Evolutionary conservation across 2,329 filamentous ascomycete genomes (phyloP), one percentile per base, ranked within the genome.

Genomic region (Trichoderma sp.): DNA sequence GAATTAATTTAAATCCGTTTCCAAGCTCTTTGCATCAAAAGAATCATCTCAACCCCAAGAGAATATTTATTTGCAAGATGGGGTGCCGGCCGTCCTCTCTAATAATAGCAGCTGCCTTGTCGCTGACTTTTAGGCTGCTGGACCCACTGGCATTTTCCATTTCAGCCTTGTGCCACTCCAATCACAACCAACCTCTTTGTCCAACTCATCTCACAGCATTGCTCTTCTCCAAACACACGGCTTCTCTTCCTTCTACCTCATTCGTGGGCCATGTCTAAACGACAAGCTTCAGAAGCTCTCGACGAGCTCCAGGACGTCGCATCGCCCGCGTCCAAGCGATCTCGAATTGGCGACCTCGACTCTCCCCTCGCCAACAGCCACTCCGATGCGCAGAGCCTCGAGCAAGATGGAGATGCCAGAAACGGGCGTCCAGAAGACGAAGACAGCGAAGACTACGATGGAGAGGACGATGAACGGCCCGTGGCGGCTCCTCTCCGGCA

Each of bases 401-500:
- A 74, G 34, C 48, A 66, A 8, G 34, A 67, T 70, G 59, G 74
- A 63, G 74, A 73, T 37, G 67, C 72, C 12, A 67, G 69, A 29
- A 74, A 75, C 13, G 75, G 70, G 8, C 71, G 73, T 6, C 72
- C 69, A 9, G 72, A 72, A 4, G 73, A 69, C 7, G 72, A 72
- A 4, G 71, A 70, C 5, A 74, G 75, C 27, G 79, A 78, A 4
- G 77, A 77, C 2, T 78, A 79, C 7, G 79, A 79, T 6, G 81
- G 81, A 42, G 80, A 82, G 6, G 78, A 80, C 34, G 77, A 79
- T 6, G 78, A 79, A 29, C 74, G 78, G 37, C 73, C 77, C 67
- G 42, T 74, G 61, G 76, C 77, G 48, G 84, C 80, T n/a, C 83
- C 85, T 22, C 83, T 83, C 72, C 88, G 92, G 71, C 93, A 97